Base-by-base conservation (phyloP, 257 asterid species). In the Jaltomata sinuosa region DNA sequence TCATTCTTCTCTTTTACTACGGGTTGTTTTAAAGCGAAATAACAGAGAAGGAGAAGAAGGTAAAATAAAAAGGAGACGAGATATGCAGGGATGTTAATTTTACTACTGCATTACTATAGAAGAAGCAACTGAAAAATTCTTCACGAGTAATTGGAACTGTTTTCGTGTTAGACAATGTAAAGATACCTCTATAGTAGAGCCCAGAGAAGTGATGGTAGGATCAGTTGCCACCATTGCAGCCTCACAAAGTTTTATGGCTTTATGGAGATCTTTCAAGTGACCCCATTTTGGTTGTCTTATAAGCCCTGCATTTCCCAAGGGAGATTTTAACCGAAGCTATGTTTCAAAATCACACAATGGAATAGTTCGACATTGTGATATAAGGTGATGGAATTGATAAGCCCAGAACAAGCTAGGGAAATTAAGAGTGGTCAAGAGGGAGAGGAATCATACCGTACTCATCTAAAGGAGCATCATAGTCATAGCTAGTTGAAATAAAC, bases 401-500 rank as follows among this genome's bases (percentile, higher is more conserved):
- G 34, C 54, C 54, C 76, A 31, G 21, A 49, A 77, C 64, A 77
- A 16, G 82, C 25, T 7, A 50, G 61, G 82, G 9, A 49, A 12
- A 50, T 68, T 18, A 32, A 53, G 29, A 80, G 38, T 21, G 77
- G 29, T 62, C 16, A 65, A 64, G 57, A 55, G 40, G 29, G 81
- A 68, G 83, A 83, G 42, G 82, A 87, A 67, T 19, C 87, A 49
- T 88, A 94, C 99, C 99, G 53, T 89, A 94, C 88, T 96, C 99
- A 85, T 96, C 99, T 68, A 96, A 85, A 4, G 98, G 99, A 87
- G 99, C 98, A 91, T 96, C 98, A 87, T 94, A 95, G 85, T 95
- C 99, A 83, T 96, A 93, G 89, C 93, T 94, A 19, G 97, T 96
- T 67, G 97, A 84, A 84, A 94, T 92, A 89, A 93, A 93, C 42